A percentile compares a stretch with the other conserved stretches of the same genome.
These are phyloP conservation scores for Amanita molliuscula DNA, from an alignment of 768 basidiomycete species.

Conservation along the genomic window DNA sequence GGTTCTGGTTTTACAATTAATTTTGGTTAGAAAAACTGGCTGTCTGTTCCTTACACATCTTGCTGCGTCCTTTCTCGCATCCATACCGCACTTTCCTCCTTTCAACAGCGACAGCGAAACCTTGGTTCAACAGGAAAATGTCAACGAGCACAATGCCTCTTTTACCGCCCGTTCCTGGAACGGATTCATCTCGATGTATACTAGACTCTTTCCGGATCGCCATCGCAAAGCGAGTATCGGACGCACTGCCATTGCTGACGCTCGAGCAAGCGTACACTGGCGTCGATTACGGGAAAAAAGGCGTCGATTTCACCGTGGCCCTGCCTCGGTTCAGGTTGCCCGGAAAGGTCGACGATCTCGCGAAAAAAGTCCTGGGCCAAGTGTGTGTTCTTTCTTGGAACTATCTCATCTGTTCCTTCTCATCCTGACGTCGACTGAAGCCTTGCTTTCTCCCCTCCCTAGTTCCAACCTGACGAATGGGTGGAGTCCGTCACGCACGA, in stretches of 20 bases:
- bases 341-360: constrained; percentile 74
- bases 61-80: constrained; percentile 1
- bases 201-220: constrained; percentile 76
- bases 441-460: neutral
- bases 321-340: constrained; percentile 84
- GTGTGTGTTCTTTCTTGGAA: constrained; percentile 24
- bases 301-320: constrained; percentile 87
- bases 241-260: constrained; percentile 50
- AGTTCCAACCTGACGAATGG: constrained; percentile 85
- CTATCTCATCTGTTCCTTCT: constrained; percentile 15
- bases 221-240: constrained; percentile 63
- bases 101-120: constrained; percentile 1
- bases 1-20: neutral
- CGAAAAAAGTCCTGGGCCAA: constrained; percentile 58
- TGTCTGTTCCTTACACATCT: constrained; percentile 4
- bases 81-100: neutral
- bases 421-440: neutral
- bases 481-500: constrained; percentile 59
- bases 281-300: constrained; percentile 87
- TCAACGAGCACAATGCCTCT: constrained; percentile 14
- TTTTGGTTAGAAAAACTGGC: constrained; percentile 12
- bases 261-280: constrained; percentile 75
- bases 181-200: constrained; percentile 56
- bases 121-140: constrained; percentile 11
- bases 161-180: constrained; percentile 24